These are phyloP conservation scores for Paracoccidioides lutzii DNA, from an alignment of 2,329 filamentous ascomycete species.

Conservation along the genomic window DNA sequence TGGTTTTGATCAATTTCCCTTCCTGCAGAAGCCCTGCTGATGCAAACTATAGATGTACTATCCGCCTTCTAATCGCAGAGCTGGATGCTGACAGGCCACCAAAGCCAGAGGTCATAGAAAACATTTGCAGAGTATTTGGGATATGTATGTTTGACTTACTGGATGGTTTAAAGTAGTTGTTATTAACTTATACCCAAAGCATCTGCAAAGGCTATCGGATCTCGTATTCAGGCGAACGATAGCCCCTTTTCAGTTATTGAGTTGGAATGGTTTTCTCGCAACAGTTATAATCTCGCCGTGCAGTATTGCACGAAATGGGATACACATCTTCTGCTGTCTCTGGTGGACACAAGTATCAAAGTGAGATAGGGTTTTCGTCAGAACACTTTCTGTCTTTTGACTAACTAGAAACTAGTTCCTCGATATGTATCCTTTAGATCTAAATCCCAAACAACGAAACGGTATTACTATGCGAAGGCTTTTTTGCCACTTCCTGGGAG, in stretches of 20 bases:
- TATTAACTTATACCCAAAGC: constrained; percentile 14
- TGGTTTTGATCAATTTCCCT: neutral
- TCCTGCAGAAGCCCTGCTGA: neutral
- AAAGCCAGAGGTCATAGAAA: constrained; percentile 21
- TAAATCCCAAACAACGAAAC: constrained; percentile 15
- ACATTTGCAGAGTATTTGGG: constrained; percentile 46
- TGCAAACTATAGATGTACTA: constrained; percentile 26
- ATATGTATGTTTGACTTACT: constrained; percentile 24
- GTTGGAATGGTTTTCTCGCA: constrained; percentile 73
- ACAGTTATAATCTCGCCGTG: constrained; percentile 65
- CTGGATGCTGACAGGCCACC: constrained; percentile 22
- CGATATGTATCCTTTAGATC: constrained; percentile 21
- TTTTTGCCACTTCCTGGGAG: constrained; percentile 57
- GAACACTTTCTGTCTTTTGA: neutral
- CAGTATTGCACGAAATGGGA: constrained; percentile 48
- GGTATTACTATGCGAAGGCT: constrained; percentile 49
- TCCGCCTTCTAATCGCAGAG: constrained; percentile 34
- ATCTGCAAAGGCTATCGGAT: constrained; percentile 34
- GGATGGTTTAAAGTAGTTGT: neutral
- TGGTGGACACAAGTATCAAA: constrained; percentile 38
- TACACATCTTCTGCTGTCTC: constrained; percentile 40
- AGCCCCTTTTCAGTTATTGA: constrained; percentile 51
- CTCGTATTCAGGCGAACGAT: constrained; percentile 28
- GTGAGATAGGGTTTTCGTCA: constrained; percentile 15
- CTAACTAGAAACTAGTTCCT: constrained; percentile 34